Conservation (phyloP, 805 yeast genomes). For the Saccharomycopsis sp. region DNA sequence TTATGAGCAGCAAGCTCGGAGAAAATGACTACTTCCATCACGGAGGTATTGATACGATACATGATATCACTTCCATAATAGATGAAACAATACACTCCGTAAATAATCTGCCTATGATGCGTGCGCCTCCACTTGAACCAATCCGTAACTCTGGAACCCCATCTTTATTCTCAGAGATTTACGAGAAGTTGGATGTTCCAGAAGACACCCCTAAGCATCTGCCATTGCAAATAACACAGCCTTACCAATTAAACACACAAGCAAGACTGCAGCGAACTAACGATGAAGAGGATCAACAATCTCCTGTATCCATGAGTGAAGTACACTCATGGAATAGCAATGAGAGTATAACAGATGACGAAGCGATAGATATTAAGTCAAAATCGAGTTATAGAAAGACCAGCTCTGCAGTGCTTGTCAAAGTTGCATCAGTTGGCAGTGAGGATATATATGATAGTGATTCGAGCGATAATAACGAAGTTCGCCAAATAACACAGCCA, state of each 20-base stretch:
- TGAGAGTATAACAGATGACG: neutral
- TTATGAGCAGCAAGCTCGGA: neutral
- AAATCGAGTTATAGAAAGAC: neutral
- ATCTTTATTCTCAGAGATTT: neutral
- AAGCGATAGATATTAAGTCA: neutral
- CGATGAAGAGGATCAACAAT: neutral
- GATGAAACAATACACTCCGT: neutral
- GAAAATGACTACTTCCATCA: neutral
- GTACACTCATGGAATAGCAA: neutral
- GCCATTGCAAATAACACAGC: neutral
- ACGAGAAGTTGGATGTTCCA: neutral
- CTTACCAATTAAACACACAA: neutral
- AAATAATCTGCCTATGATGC: neutral
- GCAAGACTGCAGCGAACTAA: neutral
- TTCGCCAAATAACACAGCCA: neutral
- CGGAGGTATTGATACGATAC: neutral
- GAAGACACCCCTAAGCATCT: neutral
- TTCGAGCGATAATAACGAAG: neutral
- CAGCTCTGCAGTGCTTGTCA: neutral
- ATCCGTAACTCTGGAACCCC: neutral
- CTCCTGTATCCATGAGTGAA: neutral
- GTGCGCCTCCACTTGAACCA: neutral
- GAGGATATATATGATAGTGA: neutral
- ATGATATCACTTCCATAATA: neutral
- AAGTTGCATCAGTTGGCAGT: neutral